Evolutionary conservation across 139 green algal species (phyloP).

Genomic region (Micromonas pusilla): DNA sequence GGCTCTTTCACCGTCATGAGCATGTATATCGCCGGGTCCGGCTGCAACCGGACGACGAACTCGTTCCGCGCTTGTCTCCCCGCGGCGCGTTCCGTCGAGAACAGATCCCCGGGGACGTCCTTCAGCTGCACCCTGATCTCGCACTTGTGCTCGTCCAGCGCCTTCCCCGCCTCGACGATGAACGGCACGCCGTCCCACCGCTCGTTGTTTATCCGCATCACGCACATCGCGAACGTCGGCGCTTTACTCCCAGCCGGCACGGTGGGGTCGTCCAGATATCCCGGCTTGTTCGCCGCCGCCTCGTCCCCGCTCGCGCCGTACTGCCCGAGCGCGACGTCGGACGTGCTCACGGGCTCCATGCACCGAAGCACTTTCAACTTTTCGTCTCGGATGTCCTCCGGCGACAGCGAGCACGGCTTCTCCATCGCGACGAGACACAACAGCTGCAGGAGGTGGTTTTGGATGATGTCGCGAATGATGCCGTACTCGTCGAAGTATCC

Average conservation of each 20-base stretch:
- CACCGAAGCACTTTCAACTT: constrained; percentile 77
- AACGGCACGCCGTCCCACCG: constrained; percentile 75
- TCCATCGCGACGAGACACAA: constrained; percentile 89
- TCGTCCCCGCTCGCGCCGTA: too few relatives aligned
- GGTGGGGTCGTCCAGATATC: constrained; percentile 85
- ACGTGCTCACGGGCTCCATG: constrained; percentile 50
- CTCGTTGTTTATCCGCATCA: constrained; percentile 84
- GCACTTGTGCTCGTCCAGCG: constrained; percentile 60
- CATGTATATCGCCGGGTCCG: constrained; percentile 85
- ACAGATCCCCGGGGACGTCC: constrained; percentile 42
- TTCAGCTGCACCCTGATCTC: constrained; percentile 54
- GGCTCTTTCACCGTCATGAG: constrained; percentile 65
- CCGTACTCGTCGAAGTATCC: constrained; percentile 97
- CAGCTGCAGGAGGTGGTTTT: constrained; percentile 59
- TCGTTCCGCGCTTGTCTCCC: constrained; percentile 70
- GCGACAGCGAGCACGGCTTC: constrained; percentile 67
- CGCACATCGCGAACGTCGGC: constrained; percentile 80
- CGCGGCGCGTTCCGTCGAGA: neutral
- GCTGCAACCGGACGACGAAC: constrained; percentile 82
- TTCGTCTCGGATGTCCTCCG: constrained; percentile 92
- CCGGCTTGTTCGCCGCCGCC: constrained; percentile 43
- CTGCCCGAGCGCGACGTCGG: constrained; percentile 84
- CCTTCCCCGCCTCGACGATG: constrained; percentile 92
- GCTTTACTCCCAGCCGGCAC: constrained; percentile 68
- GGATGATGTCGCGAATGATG: constrained; percentile 95